Base-by-base conservation (phyloP, 176 grass and related monocot genomes). In the Oropetium thomaeum region DNA sequence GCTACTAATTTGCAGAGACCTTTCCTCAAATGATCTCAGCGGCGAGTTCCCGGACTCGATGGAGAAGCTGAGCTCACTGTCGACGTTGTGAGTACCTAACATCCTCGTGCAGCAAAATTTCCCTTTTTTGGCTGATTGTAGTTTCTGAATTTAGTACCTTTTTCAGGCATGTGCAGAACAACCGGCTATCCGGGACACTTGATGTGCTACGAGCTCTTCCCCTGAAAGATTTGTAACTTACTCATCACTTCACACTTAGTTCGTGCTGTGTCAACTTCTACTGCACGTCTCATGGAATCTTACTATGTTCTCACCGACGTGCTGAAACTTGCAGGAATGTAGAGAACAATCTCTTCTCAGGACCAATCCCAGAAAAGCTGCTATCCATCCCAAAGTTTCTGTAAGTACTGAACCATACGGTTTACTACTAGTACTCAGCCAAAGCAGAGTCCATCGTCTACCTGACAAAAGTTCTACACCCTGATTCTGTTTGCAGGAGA, bases 181-280 rank as follows among this genome's bases (percentile, higher is more conserved):
- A 92, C 76, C 73, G 58, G 27, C 62, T 92, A 39, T 59, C 71
- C 25, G 83, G 90, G n/a, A 86, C 61, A 43, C 83, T 92, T 3
- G 72, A 92, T 47, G 76, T 84, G 25, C 65, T 92, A 27, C 19
- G 47, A 38, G 68, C 89, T 78, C 90, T 89, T 54, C 80, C 83
- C 15, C 77, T 92, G 10, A 83, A 74, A 84, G 90, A 92, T 58
- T 39, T 92, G 90, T 92, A 92, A 69, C 84, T 67, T 43, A 27
- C 74, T 26, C 25, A 38, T 3, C 58, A 64, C 2, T 48, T n/a
- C 27, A 37, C 7, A 29, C 28, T 29, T 0, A 53, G 1, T 14
- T 40, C 26, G 9, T 61, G 19, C 11, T 3, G 5, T 31, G 7
- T 8, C 7, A 37, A n/a, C 1, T 68, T 7, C 16, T 30, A 16